Evolutionary conservation across 2,329 filamentous ascomycete species (phyloP), one percentile per base, ranked within the genome.

Genomic region (Cryphonectria naterciae): DNA sequence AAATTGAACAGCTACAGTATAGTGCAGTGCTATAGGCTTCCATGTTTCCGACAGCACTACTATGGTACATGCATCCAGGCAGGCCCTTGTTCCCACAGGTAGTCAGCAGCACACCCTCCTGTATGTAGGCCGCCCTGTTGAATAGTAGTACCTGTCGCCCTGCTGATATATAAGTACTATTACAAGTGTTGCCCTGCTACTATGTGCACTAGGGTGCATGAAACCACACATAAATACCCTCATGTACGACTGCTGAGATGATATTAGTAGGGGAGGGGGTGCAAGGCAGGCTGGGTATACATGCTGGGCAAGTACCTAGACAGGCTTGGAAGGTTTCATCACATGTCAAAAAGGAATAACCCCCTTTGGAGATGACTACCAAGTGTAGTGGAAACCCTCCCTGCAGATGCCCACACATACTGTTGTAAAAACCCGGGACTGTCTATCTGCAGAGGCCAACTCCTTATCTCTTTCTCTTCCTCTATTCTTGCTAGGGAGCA

Each of bases 41-140:
- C 65, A 58, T 67, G 65, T 67, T 67, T 67, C 65, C 65, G 65
- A 52, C 52, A 67, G 19, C 32, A 32, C n/a, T 28, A 49, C 4
- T 32, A 3, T 32, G 32, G 32, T 32, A 32, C 32, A 32, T 32
- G 3, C n/a, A n/a, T 28, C 7, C 15, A 65, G 28, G 43, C 17
- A 46, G 15, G 13, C 35, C 56, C 13, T 35, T 37, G 37, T 37
- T 7, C 37, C 37, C 7, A 37, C 37, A 37, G 37, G 37, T 37
- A 7, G 37, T 10, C 10, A n/a, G n/a, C 37, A 37, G 32, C 32
- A 32, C 32, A 32, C 32, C 37, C 37, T 37, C 37, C 37, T 32
- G 32, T 32, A 32, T 32, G 2, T 32, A 37, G 37, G 10, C 37
- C 37, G 37, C 37, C 37, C 10, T 37, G 10, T 10, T 37, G 10